Evolutionary conservation across 1,284 basidiomycete species (phyloP).

Genomic region (Rhodotorula sp.): DNA sequence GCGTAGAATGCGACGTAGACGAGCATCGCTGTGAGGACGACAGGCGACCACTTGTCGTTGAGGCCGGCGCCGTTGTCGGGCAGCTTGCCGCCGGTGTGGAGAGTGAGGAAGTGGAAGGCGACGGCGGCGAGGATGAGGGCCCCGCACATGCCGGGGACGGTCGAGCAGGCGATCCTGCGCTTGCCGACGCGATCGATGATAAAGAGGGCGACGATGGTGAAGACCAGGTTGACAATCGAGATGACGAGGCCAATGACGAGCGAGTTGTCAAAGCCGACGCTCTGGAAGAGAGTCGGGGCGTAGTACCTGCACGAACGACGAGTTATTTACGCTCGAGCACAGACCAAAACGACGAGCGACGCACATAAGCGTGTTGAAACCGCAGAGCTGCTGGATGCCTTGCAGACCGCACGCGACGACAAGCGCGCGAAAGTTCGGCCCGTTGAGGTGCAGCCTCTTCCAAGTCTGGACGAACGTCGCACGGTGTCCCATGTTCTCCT

Average conservation of each 20-base stretch:
- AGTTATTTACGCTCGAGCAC: constrained; percentile 74
- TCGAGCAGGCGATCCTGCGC: constrained; percentile 70
- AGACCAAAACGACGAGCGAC: constrained; percentile 66
- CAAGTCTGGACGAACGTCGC: constrained; percentile 53
- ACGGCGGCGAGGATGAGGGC: constrained; percentile 68
- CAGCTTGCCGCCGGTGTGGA: constrained; percentile 63
- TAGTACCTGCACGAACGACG: constrained; percentile 62
- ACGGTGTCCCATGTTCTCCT: constrained; percentile 60
- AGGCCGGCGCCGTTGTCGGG: constrained; percentile 62
- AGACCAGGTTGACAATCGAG: constrained; percentile 74
- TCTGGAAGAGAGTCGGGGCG: constrained; percentile 67
- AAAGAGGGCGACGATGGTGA: constrained; percentile 70
- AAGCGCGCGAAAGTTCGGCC: constrained; percentile 45
- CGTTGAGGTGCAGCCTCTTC: constrained; percentile 35
- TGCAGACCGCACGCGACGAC: constrained; percentile 75
- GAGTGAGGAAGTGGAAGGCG: constrained; percentile 71
- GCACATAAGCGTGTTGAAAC: constrained; percentile 52
- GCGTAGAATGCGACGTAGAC: constrained; percentile 79
- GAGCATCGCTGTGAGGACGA: constrained; percentile 75
- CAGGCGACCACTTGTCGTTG: constrained; percentile 61
- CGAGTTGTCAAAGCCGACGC: constrained; percentile 75
- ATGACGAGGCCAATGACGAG: constrained; percentile 75
- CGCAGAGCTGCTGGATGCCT: constrained; percentile 76
- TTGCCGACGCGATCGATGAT: constrained; percentile 75
- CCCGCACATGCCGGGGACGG: constrained; percentile 72